Base-by-base conservation (phyloP, 2,329 filamentous ascomycete genomes). In the Ophiosphaerella narmari region DNA sequence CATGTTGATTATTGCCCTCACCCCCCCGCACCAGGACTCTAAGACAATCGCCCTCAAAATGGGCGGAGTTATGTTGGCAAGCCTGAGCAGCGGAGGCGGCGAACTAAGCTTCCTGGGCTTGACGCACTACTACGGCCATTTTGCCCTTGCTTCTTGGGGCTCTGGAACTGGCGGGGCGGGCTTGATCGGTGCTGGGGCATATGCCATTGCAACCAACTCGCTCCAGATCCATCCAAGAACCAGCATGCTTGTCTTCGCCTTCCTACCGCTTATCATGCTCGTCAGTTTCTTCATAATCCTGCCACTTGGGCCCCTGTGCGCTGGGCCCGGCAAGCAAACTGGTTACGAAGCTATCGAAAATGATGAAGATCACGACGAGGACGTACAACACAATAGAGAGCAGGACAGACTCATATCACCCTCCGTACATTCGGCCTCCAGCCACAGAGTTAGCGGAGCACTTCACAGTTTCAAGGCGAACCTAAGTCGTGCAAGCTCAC, bases 101-200 rank as follows among this genome's bases (percentile, higher is more conserved):
- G 94, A 97, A 76, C 78, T 97, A 51, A 95, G 88, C 73, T 97
- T 97, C 68, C 77, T 99, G 5, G 89, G 91, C 1, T 75, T 99
- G 65, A 96, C 93, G 12, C 93, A 97, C 71, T 97, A 89, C 76
- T 97, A 97, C 66, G 94, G 93, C 0, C 86, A 85, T 7, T 87
- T 90, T 73, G 91, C 90, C 62, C 80, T 97, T 14, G 92, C 92
- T 0, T 87, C 90, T 32, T 99, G 94, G 94, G 89, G 91, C 0
- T 93, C 89, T 57, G 93, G 93, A 0, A 97, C 93, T 0, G 93
- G 93, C 1, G 93, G 89, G 0, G 93, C 93, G 1, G 93, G 93
- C 0, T 73, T 99, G 49, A 80, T 93, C 0, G 94, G 94, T 5
- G 91, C 93, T 0, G 91, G 91, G 0, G 80, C 93, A 12, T 99